These are phyloP conservation scores for Botrytis aclada DNA, from an alignment of 2,329 filamentous ascomycete species.

Conservation along the genomic window DNA sequence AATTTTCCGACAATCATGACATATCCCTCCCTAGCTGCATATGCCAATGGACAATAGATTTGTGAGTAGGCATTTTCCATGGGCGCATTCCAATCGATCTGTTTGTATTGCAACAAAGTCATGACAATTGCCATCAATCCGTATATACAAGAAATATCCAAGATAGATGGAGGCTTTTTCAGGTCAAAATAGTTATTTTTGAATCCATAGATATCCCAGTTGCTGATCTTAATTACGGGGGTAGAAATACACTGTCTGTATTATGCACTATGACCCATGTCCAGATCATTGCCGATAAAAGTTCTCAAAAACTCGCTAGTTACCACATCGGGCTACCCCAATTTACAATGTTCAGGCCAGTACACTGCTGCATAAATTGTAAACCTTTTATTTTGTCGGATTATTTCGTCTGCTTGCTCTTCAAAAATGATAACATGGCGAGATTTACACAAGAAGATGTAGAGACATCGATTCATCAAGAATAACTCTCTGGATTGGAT, in stretches of 20 bases:
- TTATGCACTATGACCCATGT: not conserved
- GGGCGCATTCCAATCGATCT: not conserved
- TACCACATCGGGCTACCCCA: not conserved
- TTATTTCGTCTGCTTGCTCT: not conserved
- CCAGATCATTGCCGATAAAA: accelerated
- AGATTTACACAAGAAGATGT: not conserved
- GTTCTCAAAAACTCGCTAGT: accelerated
- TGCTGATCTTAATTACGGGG: too few species aligned
- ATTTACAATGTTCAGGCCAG: not conserved
- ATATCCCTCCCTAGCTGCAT: not conserved
- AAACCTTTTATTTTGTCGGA: accelerated
- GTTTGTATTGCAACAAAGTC: not conserved
- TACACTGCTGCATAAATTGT: accelerated
- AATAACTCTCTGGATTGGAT: not conserved
- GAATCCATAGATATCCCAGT: too few species aligned
- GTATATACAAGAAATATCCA: accelerated
- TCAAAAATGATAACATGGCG: accelerated
- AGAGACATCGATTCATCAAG: not conserved
- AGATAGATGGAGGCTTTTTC: not conserved
- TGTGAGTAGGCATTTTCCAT: too few species aligned
- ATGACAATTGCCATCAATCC: not conserved
- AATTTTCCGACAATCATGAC: not conserved
- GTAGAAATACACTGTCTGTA: not conserved
- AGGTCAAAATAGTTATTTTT: too few species aligned
- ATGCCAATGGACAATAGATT: not conserved